phyloP scores from a whole-genome alignment of 768 basidiomycete species.

The Trametopsis cervina region DNA sequence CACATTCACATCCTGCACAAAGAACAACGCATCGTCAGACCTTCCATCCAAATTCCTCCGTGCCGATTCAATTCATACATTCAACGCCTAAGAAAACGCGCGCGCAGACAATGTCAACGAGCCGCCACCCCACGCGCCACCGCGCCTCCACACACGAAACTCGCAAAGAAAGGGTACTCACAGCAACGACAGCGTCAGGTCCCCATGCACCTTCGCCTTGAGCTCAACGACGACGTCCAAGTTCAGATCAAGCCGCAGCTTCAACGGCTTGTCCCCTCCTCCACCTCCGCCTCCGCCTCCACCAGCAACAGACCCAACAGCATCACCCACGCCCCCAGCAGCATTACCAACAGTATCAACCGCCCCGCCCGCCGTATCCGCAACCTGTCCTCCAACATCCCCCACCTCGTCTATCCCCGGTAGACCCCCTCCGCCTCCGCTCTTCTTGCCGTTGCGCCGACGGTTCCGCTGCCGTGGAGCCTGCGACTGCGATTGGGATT shows the following conservation, averaged over 20 bases:
- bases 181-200: not conserved
- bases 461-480: not conserved
- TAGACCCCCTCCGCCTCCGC: not conserved
- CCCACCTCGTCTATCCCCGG: not conserved
- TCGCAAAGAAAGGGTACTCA: not conserved
- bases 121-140: too few relatives aligned
- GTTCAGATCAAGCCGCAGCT: not conserved
- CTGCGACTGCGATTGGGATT: too few relatives aligned
- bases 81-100: too few relatives aligned
- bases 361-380: not conserved
- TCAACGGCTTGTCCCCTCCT: not conserved
- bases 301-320: not conserved
- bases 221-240: not conserved
- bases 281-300: not conserved
- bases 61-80: too few relatives aligned
- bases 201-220: not conserved
- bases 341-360: not conserved
- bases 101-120: too few relatives aligned
- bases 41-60: too few relatives aligned
- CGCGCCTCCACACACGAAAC: too few relatives aligned
- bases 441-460: too few relatives aligned
- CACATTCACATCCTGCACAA: too few relatives aligned
- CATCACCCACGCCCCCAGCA: not conserved
- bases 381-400: not conserved
- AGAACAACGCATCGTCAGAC: too few relatives aligned